Conservation (phyloP, 208 protist genomes). For the Crithidia brevicula region DNA sequence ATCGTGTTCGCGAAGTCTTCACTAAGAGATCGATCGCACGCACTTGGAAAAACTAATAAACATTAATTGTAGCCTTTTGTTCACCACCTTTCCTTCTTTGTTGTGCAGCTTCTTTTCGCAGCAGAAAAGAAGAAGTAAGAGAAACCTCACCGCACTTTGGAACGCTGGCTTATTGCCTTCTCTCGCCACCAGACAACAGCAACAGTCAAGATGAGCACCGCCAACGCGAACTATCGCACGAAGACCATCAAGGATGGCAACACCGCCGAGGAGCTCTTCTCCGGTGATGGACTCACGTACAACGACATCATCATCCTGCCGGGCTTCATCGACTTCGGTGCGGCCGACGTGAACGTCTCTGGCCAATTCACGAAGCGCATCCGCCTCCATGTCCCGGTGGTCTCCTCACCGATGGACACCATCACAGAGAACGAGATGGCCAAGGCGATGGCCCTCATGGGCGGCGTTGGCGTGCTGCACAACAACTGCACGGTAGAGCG, state of each 20-base stretch:
- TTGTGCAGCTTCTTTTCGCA: too few relatives aligned
- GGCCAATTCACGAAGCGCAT: conserved; percentile 92
- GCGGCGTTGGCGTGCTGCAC: conserved; percentile 97
- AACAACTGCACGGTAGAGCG: conserved; percentile 94
- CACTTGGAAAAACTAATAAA: too few relatives aligned
- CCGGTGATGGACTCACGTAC: conserved; percentile 90
- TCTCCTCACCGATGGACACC: conserved; percentile 97
- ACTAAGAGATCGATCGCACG: too few relatives aligned
- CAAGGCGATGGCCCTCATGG: conserved; percentile 92
- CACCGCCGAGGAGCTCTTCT: conserved; percentile 88
- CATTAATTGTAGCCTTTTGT: too few relatives aligned
- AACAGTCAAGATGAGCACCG: conserved; percentile 26
- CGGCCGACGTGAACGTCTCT: conserved; percentile 83
- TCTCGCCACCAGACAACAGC: not conserved
- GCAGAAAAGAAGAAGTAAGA: too few relatives aligned
- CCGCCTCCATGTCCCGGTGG: conserved; percentile 91
- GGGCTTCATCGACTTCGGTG: conserved; percentile 94
- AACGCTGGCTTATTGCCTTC: not conserved
- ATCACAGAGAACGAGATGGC: conserved; percentile 94
- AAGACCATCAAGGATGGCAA: conserved; percentile 87
- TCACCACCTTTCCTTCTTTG: too few relatives aligned
- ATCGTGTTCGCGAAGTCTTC: too few relatives aligned
- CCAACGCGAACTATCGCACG: conserved; percentile 57
- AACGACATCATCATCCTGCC: conserved; percentile 96
- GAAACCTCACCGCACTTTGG: too few relatives aligned